A percentile compares a stretch with the other conserved stretches of the same genome.
These are phyloP conservation scores for Aureobasidium musti DNA, from an alignment of 2,329 filamentous ascomycete genomes.

Conservation along the genomic window DNA sequence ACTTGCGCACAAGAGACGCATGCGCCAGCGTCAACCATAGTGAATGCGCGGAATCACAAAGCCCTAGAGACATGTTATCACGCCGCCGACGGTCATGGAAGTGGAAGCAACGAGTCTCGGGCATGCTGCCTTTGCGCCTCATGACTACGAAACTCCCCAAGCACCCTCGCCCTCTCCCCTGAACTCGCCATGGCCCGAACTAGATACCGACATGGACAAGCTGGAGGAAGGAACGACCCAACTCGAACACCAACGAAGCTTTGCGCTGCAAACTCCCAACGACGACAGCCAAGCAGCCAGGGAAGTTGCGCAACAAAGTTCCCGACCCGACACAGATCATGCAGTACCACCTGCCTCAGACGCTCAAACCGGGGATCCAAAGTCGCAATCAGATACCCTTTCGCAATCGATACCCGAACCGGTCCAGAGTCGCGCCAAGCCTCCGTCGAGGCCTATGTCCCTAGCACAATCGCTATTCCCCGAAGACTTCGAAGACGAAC, in stretches of 20 bases:
- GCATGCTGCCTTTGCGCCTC: slow-evolving; percentile 28
- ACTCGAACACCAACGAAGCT: background rate
- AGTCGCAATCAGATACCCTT: background rate
- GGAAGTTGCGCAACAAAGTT: slow-evolving; percentile 19
- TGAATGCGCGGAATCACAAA: slow-evolving; percentile 22
- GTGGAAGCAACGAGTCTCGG: slow-evolving; percentile 28
- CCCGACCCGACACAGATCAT: slow-evolving; percentile 3
- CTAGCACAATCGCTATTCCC: slow-evolving; percentile 24
- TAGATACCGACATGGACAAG: background rate
- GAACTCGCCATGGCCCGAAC: slow-evolving; percentile 26
- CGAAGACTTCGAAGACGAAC: slow-evolving; percentile 19
- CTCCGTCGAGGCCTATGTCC: slow-evolving; percentile 16
- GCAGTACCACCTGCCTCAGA: slow-evolving; percentile 26
- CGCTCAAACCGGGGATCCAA: background rate
- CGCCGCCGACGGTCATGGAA: slow-evolving; percentile 28
- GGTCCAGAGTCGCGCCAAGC: background rate
- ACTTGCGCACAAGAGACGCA: slow-evolving; percentile 20
- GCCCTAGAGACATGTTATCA: slow-evolving; percentile 29
- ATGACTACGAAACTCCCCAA: slow-evolving; percentile 17
- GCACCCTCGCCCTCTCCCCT: slow-evolving; percentile 24
- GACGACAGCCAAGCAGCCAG: background rate
- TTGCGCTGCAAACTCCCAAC: background rate
- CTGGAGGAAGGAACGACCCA: background rate
- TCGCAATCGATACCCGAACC: slow-evolving; percentile 1
- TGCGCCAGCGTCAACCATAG: background rate